Evolutionary conservation across 352 stramenopile species (phyloP), one percentile per base, ranked within the genome.

Genomic region (Phytophthora boehmeriae): DNA sequence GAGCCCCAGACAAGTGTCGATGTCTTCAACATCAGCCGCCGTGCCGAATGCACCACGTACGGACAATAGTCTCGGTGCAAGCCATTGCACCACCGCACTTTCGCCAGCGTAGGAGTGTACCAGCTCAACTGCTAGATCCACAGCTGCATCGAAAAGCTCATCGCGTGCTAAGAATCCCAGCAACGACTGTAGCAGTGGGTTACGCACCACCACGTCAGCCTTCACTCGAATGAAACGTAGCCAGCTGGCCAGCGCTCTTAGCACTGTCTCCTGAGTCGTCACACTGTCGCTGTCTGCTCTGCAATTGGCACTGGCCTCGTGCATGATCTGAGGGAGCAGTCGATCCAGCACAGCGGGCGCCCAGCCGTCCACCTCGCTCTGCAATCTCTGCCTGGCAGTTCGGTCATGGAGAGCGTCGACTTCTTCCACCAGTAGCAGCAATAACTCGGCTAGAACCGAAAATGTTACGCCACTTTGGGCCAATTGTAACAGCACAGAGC

Each of bases 41-140:
- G 50, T 20, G 5, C 58, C 65, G 68, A 95, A 92, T n/a, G 73
- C 57, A 16, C 60, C 62, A 38, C 80, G 68, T 16, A 94, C 53
- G 43, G 80, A 72, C 73, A 96, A 81, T 30, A 95, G 69, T 53
- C 88, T 79, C 19, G 87, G 85, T 8, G 90, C 68, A 38, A 96
- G 70, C 87, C 87, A 94, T 47, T 92, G 78, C 17, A 91, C 81
- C 11, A 96, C 75, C 20, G 60, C 28, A 5, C 74, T 41, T 16
- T 93, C 72, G 9, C 73, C 66, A 13, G 75, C 61, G 68, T 86
- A 95, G 41, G 72, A 80, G 11, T 68, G 71, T 38, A 96, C 81
- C 9, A 97, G 42, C 45, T 95, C 83, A 20, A 97, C 83, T 11
- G 91, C 61, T 20, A 96, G 63, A 48, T 97, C 90, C 8, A 96